phyloP scores from a whole-genome alignment of 2,329 filamentous ascomycete genomes.

The Alternaria metachromatica region DNA sequence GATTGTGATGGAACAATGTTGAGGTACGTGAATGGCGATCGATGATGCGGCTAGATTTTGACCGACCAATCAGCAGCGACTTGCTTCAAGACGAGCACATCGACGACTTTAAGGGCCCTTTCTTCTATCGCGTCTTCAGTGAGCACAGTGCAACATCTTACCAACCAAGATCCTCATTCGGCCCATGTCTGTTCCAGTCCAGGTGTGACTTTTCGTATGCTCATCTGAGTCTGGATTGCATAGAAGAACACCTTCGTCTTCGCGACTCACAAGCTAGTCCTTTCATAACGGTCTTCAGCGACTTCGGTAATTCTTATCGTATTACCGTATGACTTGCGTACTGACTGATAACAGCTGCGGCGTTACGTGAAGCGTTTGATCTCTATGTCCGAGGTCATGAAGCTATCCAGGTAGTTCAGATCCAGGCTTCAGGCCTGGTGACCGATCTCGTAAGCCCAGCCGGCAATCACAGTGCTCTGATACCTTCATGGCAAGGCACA shows the following conservation, averaged over 20 bases:
- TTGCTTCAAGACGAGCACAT: not conserved
- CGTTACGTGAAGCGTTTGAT: not conserved
- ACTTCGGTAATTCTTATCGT: not conserved
- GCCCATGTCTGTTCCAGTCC: not conserved
- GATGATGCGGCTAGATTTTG: not conserved
- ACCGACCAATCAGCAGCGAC: not conserved
- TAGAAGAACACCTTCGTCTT: not conserved
- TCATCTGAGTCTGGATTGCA: not conserved
- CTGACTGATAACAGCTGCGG: not conserved
- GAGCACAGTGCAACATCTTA: not conserved
- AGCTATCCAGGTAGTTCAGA: not conserved
- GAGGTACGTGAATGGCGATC: not conserved
- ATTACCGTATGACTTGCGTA: not conserved
- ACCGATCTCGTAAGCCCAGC: not conserved
- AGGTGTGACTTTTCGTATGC: fast-evolving
- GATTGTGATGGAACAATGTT: not conserved
- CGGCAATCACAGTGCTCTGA: not conserved
- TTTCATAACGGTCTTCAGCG: slow-evolving; percentile 1
- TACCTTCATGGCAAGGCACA: not conserved
- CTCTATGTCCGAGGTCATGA: not conserved
- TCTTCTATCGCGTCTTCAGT: slow-evolving; percentile 7
- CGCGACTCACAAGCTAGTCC: not conserved
- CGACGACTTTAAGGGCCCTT: not conserved
- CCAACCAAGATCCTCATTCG: not conserved
- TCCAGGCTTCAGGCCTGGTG: not conserved